phyloP scores from a whole-genome alignment of 306 rosid genomes.

The Canavalia gladiata region DNA sequence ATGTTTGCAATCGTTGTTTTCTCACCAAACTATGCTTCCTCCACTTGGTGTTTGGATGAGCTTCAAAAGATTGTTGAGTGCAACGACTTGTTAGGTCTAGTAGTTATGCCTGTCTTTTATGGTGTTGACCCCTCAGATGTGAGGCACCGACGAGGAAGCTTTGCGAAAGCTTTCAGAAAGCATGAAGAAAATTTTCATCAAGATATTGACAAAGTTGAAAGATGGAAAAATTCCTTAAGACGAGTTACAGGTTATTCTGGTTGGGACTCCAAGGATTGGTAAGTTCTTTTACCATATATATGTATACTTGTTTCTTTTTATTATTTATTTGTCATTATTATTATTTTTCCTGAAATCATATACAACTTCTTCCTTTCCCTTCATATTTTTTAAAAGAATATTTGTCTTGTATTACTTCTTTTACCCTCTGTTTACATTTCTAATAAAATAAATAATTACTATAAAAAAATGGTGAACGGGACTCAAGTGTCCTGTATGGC shows the following conservation, averaged over 20 bases:
- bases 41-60: constrained; percentile 34
- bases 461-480: too few species aligned
- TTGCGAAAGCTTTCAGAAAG: constrained; percentile 12
- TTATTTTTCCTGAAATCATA: too few species aligned
- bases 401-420: too few species aligned
- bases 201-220: not conserved
- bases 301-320: not conserved
- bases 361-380: too few species aligned
- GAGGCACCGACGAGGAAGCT: constrained; percentile 26
- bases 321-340: too few species aligned
- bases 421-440: too few species aligned
- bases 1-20: constrained; percentile 2
- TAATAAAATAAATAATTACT: too few species aligned
- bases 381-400: too few species aligned
- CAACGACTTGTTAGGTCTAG: not conserved
- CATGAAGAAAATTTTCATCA: constrained; percentile 5
- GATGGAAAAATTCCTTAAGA: constrained; percentile 12
- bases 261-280: constrained; percentile 30
- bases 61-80: constrained; percentile 39
- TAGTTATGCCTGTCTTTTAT: constrained; percentile 7
- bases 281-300: not conserved
- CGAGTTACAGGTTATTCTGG: constrained; percentile 12
- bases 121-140: constrained; percentile 33
- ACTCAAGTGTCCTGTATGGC: too few species aligned
- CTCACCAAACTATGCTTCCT: constrained; percentile 28